Evolutionary conservation across 164 flowering plant genomes (phyloP).

Genomic region (Magnolia officinalis): DNA sequence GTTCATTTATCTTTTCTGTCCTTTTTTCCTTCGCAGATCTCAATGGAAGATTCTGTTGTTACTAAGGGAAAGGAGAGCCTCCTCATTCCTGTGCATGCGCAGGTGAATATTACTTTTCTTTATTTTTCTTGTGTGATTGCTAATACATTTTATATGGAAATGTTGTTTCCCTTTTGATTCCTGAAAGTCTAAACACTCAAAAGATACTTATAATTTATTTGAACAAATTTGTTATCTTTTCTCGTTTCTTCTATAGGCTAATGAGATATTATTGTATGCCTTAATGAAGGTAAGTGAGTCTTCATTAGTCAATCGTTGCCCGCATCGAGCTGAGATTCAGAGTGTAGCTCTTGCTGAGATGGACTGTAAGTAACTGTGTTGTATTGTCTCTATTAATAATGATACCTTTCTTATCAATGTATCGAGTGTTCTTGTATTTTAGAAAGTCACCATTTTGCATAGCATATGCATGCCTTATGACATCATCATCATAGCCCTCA

Average conservation of each 20-base stretch:
- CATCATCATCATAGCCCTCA: not conserved
- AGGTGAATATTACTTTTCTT: constrained; percentile 31
- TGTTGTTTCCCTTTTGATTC: not conserved
- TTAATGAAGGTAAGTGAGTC: constrained; percentile 50
- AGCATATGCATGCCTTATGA: not conserved
- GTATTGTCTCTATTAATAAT: not conserved
- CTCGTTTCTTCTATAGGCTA: not conserved
- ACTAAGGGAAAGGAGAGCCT: constrained; percentile 71
- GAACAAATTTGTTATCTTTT: not conserved
- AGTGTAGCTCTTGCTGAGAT: constrained; percentile 56
- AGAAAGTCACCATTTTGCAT: not conserved
- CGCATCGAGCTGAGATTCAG: constrained; percentile 85
- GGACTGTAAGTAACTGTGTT: constrained; percentile 44
- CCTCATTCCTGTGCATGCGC: constrained; percentile 51
- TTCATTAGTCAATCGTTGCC: constrained; percentile 57
- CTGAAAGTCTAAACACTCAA: not conserved
- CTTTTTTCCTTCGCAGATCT: constrained; percentile 33
- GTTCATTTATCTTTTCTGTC: not conserved
- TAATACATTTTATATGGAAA: not conserved
- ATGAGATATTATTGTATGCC: not conserved
- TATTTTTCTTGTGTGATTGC: not conserved
- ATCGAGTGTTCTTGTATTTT: not conserved
- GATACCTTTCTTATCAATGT: no score
- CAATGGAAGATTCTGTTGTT: constrained; percentile 49
- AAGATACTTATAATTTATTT: not conserved